Base-by-base conservation (phyloP, 306 rosid genomes). In the Delonix regia region DNA sequence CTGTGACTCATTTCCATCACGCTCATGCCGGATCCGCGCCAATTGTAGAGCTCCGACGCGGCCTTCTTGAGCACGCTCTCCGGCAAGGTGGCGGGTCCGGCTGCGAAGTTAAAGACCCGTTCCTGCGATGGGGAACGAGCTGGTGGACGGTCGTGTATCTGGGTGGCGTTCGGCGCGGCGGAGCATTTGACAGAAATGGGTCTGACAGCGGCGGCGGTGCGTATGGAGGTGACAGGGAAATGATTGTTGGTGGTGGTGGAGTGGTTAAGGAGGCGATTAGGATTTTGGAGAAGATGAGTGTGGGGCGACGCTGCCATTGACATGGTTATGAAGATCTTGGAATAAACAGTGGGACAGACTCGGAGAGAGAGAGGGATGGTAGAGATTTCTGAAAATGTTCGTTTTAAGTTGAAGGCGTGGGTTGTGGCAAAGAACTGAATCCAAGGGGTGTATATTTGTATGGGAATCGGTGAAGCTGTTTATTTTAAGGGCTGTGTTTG, bases 1-100 rank as follows among this genome's bases (percentile, higher is more conserved):
- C 98, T 75, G 73, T 95, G 99, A 75, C 99, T 95, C 98, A 95
- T 93, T 64, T 95, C 99, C 99, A 95, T 90, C 13, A 95, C 97
- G 85, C 97, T 91, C 99, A 95, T 95, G 64, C 97, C 98, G 69
- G 96, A 91, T 82, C 94, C 96, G 60, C 96, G 89, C 97, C 97
- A 95, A 81, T 76, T 84, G 87, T 87, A 86, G 74, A 95, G 96
- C 83, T 95, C 98, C 2, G 98, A 93, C 25, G 93, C 85, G 14
- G 98, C 99, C 72, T 75, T 85, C 28, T 3, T n/a, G 66, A 95
- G 98, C n/a, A 95, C 98, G 38, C 72, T 83, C 65, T 91, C 99
- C 1, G 98, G 99, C 4, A 93, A 85, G 72, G 71, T 93, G 51
- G 99, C 99, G 5, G 99, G 99, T 1, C 98, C 99, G 39, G 98